These are phyloP conservation scores for Phyllosticta citrichinensis DNA, from an alignment of 2,329 filamentous ascomycete genomes.

Conservation along the genomic window DNA sequence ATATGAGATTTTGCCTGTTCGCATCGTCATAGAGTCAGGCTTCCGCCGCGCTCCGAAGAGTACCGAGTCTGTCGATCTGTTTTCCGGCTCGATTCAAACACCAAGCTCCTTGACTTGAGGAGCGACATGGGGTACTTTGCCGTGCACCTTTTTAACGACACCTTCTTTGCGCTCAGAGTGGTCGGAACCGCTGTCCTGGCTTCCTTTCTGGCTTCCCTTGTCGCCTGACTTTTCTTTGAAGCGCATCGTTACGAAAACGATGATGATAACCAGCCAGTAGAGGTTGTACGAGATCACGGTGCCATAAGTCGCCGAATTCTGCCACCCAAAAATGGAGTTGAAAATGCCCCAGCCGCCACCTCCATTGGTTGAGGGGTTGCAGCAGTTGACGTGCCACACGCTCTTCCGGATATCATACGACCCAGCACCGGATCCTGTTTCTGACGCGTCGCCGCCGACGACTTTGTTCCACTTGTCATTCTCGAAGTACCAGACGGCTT, in stretches of 20 bases:
- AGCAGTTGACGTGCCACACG: conserved; percentile 51
- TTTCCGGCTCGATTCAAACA: neutral
- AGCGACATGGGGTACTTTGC: neutral
- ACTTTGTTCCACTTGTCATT: conserved; percentile 57
- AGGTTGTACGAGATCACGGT: conserved; percentile 80
- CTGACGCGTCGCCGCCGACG: conserved; percentile 53
- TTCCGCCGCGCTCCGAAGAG: neutral
- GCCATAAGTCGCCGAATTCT: conserved; percentile 78
- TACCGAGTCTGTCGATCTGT: neutral
- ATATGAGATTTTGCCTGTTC: neutral
- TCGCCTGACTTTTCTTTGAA: conserved; percentile 52
- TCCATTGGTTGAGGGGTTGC: conserved; percentile 61
- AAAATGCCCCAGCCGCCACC: conserved; percentile 79
- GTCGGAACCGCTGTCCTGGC: neutral
- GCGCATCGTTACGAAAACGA: conserved; percentile 53
- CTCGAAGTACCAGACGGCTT: conserved; percentile 65
- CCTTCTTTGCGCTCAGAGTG: neutral
- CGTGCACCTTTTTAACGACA: neutral
- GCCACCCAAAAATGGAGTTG: conserved; percentile 78
- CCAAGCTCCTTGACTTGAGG: neutral
- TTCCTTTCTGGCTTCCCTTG: neutral
- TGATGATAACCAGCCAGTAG: conserved; percentile 69
- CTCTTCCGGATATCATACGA: conserved; percentile 60
- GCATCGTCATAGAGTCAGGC: neutral
- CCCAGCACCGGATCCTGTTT: conserved; percentile 57